These are phyloP conservation scores for Saksenaea oblongispora DNA, from an alignment of 371 early-diverging fungal species.

Conservation along the genomic window DNA sequence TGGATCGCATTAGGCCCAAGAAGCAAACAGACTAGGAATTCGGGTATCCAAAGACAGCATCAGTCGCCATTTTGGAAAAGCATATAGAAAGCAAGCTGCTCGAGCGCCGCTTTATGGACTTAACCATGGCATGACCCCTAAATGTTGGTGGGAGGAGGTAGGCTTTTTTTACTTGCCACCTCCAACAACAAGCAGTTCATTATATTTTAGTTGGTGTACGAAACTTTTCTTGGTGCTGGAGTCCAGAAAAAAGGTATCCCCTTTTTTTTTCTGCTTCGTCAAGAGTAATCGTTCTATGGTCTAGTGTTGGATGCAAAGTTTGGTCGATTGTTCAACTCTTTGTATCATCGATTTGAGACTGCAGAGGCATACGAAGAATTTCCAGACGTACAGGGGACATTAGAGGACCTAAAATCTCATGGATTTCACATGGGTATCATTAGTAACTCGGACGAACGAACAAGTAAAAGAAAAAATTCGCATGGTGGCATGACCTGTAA, in stretches of 20 bases:
- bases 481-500: not conserved
- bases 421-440: constrained; percentile 20
- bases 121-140: constrained; percentile 11
- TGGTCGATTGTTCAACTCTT: constrained; percentile 11
- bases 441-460: constrained; percentile 26
- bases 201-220: constrained; percentile 2
- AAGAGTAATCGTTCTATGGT: too few relatives aligned
- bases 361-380: constrained; percentile 21
- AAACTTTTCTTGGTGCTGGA: constrained; percentile 11
- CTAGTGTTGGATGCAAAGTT: constrained; percentile 21
- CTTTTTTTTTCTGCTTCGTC: too few relatives aligned
- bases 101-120: constrained; percentile 19
- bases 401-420: constrained; percentile 10
- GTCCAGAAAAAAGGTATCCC: constrained; percentile 10
- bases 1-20: not conserved
- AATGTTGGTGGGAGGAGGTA: constrained; percentile 23
- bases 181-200: not conserved
- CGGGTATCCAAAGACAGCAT: constrained; percentile 8
- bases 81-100: constrained; percentile 9
- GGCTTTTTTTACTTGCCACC: not conserved
- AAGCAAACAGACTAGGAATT: constrained; percentile 14
- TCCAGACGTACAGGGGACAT: constrained; percentile 15
- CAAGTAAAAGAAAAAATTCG: constrained; percentile 9
- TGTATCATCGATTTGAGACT: constrained; percentile 22
- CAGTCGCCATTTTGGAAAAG: constrained; percentile 10